Evolutionary conservation across 2,329 filamentous ascomycete species (phyloP), one percentile per base, ranked within the genome.

Genomic region (Fusarium tricinctum): DNA sequence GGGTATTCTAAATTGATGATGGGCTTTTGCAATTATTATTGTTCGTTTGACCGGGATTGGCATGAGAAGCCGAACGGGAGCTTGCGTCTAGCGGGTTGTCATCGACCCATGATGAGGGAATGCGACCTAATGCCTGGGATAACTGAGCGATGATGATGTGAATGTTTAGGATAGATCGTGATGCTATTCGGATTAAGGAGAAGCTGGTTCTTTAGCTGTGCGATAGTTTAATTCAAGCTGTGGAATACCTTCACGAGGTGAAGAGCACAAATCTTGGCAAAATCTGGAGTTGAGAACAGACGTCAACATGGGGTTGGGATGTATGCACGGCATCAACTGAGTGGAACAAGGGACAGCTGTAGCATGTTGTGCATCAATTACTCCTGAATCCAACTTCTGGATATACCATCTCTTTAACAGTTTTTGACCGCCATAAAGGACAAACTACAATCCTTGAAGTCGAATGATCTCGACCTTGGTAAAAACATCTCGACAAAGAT

Each of bases 281-380:
- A 26, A 45, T 19, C n/a, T 39, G 35, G 26, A 53, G 46, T 33
- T 47, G 58, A 66, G 59, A 59, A 46, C 38, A 55, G 32, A 68
- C 58, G 6, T 52, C 5, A 46, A 30, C 50, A 60, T 57, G 65
- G 65, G 51, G 47, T 43, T 28, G 38, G 26, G 30, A 22, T 60
- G 20, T 46, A 68, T 68, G 66, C 66, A 54, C 30, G 60, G 60
- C 60, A 68, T 68, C 47, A 23, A 26, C 19, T 3, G 22, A 47
- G 46, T 53, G 47, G 59, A 38, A 19, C 43, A 53, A 48, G 48
- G 33, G 28, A 53, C 26, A 40, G 20, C 39, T 23, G 30, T 33
- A 49, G 17, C 8, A 46, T 56, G 51, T 53, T 43, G 35, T 43
- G 35, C 54, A 68, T 63, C 38, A n/a, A 40, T 39, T 42, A 9